Evolutionary conservation across 768 basidiomycete genomes (phyloP).

Genomic region (Tephrocybe sp.): DNA sequence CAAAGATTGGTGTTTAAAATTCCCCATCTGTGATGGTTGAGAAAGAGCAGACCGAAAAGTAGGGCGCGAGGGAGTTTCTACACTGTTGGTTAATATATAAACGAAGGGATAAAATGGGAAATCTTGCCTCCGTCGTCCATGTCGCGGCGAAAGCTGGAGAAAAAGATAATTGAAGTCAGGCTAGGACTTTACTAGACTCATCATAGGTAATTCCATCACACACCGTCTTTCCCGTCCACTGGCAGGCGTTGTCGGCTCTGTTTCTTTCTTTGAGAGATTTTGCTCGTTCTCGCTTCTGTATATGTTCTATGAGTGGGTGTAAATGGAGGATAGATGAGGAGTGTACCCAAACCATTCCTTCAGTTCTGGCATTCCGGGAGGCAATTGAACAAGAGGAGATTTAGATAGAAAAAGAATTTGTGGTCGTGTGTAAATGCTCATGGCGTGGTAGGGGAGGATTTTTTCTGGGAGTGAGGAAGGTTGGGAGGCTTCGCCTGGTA

Average conservation of each 20-base stretch:
- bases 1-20: slow-evolving; percentile 85
- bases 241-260: slow-evolving; percentile 52
- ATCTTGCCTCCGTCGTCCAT: slow-evolving; percentile 66
- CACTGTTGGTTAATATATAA: slow-evolving; percentile 5
- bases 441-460: slow-evolving; percentile 36
- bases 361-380: slow-evolving; percentile 74
- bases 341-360: slow-evolving; percentile 89
- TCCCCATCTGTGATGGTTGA: slow-evolving; percentile 91
- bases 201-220: slow-evolving; percentile 14
- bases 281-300: slow-evolving; percentile 61
- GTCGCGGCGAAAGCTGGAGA: slow-evolving; percentile 69
- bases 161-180: slow-evolving; percentile 10
- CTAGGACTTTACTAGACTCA: slow-evolving; percentile 5
- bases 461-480: slow-evolving; percentile 22
- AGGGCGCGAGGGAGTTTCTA: slow-evolving; percentile 56
- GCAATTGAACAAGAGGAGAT: slow-evolving; percentile 73
- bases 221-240: slow-evolving; percentile 70
- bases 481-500: slow-evolving; percentile 17
- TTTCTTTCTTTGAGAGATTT: slow-evolving; percentile 63
- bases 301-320: slow-evolving; percentile 17
- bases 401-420: slow-evolving; percentile 67
- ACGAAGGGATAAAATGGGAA: slow-evolving; percentile 1
- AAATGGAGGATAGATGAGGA: slow-evolving; percentile 11
- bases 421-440: slow-evolving; percentile 65
- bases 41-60: slow-evolving; percentile 70